Conservation (phyloP, 495 filamentous ascomycete genomes). For the Neurospora sublineolata region DNA sequence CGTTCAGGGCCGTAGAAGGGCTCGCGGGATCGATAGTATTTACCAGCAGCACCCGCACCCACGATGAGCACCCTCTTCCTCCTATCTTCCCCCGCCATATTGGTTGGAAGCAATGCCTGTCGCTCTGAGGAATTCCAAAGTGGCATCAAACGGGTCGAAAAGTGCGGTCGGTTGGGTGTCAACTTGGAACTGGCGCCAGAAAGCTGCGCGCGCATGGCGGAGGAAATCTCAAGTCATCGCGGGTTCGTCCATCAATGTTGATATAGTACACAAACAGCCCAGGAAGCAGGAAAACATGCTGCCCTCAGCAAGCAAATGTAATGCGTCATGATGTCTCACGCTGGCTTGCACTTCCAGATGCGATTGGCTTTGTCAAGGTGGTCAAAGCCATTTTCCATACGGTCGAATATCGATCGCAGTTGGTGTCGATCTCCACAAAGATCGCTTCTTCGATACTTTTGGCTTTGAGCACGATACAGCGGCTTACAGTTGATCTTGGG, state of each 20-base stretch:
- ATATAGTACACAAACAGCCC: background rate
- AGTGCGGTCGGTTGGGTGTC: background rate
- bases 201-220: background rate
- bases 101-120: background rate
- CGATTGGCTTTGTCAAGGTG: background rate
- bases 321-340: background rate
- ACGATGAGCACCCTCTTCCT: conserved; percentile 46
- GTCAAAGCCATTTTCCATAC: background rate
- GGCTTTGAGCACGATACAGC: background rate
- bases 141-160: background rate
- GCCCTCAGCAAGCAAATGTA: background rate
- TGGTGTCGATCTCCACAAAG: background rate
- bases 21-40: background rate
- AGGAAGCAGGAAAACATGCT: background rate
- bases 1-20: background rate
- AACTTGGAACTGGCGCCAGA: background rate
- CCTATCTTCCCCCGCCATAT: background rate
- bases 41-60: conserved; percentile 53
- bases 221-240: background rate
- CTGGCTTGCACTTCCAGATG: background rate
- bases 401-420: background rate
- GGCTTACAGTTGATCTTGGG: background rate
- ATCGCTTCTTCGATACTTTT: background rate
- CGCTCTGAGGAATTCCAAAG: background rate
- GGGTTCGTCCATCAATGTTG: background rate